Conservation (phyloP, 139 green algal species). For the Raphidocelis subcapitata region DNA sequence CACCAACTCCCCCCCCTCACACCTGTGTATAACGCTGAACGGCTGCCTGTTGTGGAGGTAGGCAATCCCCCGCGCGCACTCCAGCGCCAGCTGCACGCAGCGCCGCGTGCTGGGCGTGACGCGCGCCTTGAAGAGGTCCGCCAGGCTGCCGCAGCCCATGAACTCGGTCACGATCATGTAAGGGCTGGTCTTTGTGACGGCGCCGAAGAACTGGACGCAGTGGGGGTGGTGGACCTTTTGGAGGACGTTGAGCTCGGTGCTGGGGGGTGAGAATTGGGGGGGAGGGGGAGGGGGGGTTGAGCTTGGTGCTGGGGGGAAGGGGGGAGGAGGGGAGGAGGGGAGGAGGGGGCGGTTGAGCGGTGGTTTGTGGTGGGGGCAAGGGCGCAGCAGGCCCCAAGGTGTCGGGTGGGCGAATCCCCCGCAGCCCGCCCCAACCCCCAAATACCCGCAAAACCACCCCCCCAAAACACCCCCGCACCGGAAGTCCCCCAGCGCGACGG, state of each 20-base stretch:
- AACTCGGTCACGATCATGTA: slow-evolving; percentile 89
- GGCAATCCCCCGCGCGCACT: slow-evolving; percentile 80
- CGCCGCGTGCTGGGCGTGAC: slow-evolving; percentile 34
- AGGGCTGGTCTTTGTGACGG: slow-evolving; percentile 78
- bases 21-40: slow-evolving; percentile 39
- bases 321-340: too few species aligned
- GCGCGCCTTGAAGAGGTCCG: slow-evolving; percentile 31
- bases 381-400: too few species aligned
- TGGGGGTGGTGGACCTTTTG: slow-evolving; percentile 83
- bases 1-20: slow-evolving; percentile 2
- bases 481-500: slow-evolving; percentile 78
- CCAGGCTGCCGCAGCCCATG: slow-evolving; percentile 44
- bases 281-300: not conserved
- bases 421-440: too few species aligned
- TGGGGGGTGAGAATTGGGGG: not conserved
- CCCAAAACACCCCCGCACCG: slow-evolving; percentile 4
- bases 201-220: slow-evolving; percentile 83
- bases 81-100: slow-evolving; percentile 79
- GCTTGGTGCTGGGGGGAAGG: too few species aligned
- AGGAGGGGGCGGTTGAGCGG: too few species aligned
- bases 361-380: too few species aligned
- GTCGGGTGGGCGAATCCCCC: too few species aligned
- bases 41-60: slow-evolving; percentile 84
- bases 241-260: slow-evolving; percentile 88
- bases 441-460: too few species aligned